Evolutionary conservation across 768 basidiomycete species (phyloP), one percentile per base, ranked within the genome.

Genomic region (Xerocomellus amylosporus): DNA sequence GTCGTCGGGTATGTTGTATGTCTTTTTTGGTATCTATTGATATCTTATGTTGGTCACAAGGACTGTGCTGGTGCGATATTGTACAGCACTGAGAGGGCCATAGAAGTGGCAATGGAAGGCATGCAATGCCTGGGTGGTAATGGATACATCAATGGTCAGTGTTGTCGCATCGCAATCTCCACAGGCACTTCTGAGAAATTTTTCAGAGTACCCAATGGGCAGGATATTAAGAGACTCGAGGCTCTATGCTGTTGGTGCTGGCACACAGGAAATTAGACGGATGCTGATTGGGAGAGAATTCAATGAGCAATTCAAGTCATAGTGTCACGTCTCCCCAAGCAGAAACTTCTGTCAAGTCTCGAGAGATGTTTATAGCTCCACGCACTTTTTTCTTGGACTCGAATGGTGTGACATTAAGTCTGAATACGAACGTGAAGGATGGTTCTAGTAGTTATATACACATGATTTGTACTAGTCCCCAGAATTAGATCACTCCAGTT

Each of bases 41-140:
- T 53, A 3, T 59, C 51, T 63, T n/a, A 52, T 56, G n/a, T 24
- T 59, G 9, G 12, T 53, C 22, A 42, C 10, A 66, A 94, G 93
- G 95, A 98, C 66, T 98, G 95, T 62, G 95, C 95, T 9, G 94
- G 93, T 17, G 92, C 91, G 2, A 97, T 98, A 55, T 67, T 98
- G 42, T 96, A 95, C 71, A 90, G 93, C 19, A 93, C 93, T 0
- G 95, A 98, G 64, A 87, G 85, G 63, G 89, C 93, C 24, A 85
- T 96, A 22, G 92, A 97, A 69, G 91, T 97, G 13, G 86, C 93
- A 4, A 73, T 91, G 63, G 93, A 95, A 65, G 90, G 84, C 9
- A 93, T 93, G 87, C 94, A 96, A 64, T 94, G 91, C 65, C 76
- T 96, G 40, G 93, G 94, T 46, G 94, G 95, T 8, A 97, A 97